phyloP scores from a whole-genome alignment of 225 moss, liverwort and hornwort genomes.

The Sphagnum tenellum region DNA sequence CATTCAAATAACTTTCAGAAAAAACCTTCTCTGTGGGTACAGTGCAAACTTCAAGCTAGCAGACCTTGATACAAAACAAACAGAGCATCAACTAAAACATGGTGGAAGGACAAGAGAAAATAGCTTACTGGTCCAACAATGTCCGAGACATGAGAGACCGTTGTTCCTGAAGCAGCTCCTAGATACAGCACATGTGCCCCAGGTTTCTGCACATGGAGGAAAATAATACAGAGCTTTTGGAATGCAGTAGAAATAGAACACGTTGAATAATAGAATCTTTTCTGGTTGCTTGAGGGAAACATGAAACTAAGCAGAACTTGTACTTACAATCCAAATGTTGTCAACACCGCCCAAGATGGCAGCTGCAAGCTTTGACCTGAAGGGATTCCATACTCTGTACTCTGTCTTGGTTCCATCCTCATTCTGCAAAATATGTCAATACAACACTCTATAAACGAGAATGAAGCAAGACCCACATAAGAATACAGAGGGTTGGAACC shows the following conservation, averaged over 20 bases:
- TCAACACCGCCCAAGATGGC: conserved; percentile 89
- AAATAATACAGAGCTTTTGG: no score
- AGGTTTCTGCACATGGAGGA: conserved; percentile 42
- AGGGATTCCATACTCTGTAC: conserved; percentile 95
- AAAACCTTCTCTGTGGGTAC: no score
- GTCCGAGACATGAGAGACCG: conserved; percentile 87
- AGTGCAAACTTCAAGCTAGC: no score
- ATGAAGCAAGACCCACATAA: no score
- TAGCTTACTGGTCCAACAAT: conserved; percentile 52
- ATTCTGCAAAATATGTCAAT: conserved; percentile 9
- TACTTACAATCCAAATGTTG: conserved; percentile 78
- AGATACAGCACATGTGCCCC: conserved; percentile 82
- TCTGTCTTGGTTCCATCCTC: conserved; percentile 77
- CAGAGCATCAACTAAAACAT: not conserved
- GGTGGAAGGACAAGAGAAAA: not conserved
- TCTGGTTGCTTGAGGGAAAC: not conserved
- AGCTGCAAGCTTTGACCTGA: conserved; percentile 90
- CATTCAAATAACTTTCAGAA: no score
- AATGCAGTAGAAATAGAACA: no score
- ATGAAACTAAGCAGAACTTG: not conserved
- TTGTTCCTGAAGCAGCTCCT: conserved; percentile 84
- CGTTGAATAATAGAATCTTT: no score
- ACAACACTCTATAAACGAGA: no score
- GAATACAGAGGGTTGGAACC: no score
- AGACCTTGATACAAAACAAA: no score